Evolutionary conservation across 2,329 filamentous ascomycete genomes (phyloP).

Genomic region (Claviceps quebecensis): DNA sequence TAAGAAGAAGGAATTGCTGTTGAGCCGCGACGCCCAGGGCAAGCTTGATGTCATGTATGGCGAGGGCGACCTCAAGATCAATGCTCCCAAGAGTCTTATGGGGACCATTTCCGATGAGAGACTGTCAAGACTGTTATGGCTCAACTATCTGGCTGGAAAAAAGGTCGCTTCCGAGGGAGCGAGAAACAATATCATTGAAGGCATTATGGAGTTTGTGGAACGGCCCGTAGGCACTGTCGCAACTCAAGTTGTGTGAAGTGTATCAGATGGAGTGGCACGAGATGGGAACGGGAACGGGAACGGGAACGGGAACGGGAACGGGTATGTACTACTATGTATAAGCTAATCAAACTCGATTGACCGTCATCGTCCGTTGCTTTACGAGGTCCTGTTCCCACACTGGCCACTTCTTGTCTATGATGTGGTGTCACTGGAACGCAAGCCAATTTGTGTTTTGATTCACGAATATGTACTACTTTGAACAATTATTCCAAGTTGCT

Average conservation of each 20-base stretch:
- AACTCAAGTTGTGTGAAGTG: slow-evolving; percentile 48
- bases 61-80: slow-evolving; percentile 37
- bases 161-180: slow-evolving; percentile 77
- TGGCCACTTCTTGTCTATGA: neutral
- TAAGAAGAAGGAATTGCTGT: slow-evolving; percentile 63
- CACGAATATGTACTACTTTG: too few relatives aligned
- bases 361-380: too few relatives aligned
- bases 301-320: neutral
- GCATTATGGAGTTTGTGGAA: slow-evolving; percentile 77
- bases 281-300: neutral
- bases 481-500: neutral
- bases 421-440: neutral
- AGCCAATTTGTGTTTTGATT: neutral
- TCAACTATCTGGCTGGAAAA: slow-evolving; percentile 77
- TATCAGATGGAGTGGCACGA: neutral
- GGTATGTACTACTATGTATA: neutral
- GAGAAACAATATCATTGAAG: slow-evolving; percentile 69
- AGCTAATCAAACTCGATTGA: neutral
- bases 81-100: slow-evolving; percentile 37
- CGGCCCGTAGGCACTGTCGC: slow-evolving; percentile 78
- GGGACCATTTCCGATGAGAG: slow-evolving; percentile 68
- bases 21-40: slow-evolving; percentile 54
- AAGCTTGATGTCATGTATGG: slow-evolving; percentile 55
- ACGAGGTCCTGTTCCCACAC: too few relatives aligned
- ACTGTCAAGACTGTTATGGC: slow-evolving; percentile 68